Evolutionary conservation across 2,329 filamentous ascomycete genomes (phyloP).

Genomic region (Lojkania enalia): DNA sequence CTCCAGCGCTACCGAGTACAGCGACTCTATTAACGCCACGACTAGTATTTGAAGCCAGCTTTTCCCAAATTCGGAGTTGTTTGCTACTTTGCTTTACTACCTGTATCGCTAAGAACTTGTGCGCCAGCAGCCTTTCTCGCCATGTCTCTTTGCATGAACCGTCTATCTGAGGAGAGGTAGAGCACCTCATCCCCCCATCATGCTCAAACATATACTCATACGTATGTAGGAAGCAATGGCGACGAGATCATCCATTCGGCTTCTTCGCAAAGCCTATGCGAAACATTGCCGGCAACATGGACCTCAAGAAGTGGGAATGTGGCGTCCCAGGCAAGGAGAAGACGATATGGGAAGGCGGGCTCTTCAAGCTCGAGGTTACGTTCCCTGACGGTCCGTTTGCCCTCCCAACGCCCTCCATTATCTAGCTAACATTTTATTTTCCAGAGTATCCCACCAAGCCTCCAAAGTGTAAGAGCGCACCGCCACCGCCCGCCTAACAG

Average conservation of each 20-base stretch:
- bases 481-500: constrained; percentile 1
- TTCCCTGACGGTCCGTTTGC: constrained; percentile 82
- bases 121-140: constrained; percentile 14
- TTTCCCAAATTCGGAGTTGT: too few species aligned
- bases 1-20: too few species aligned
- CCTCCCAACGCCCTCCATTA: background rate
- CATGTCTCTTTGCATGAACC: constrained; percentile 88
- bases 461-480: constrained; percentile 82
- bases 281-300: constrained; percentile 76
- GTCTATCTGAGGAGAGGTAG: constrained; percentile 51
- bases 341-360: constrained; percentile 95
- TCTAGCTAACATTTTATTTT: constrained; percentile 7
- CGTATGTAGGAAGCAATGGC: constrained; percentile 82
- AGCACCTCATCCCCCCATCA: constrained; percentile 2
- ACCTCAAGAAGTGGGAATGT: constrained; percentile 96
- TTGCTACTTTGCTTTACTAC: too few species aligned
- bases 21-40: too few species aligned
- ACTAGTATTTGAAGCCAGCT: too few species aligned
- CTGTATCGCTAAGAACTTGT: too few species aligned
- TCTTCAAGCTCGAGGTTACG: constrained; percentile 90
- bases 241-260: constrained; percentile 93
- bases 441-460: constrained; percentile 98
- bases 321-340: constrained; percentile 95
- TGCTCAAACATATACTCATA: constrained; percentile 19
- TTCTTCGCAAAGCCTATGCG: constrained; percentile 91